phyloP scores from a whole-genome alignment of 1,284 basidiomycete species.

The Pholiota adiposa region DNA sequence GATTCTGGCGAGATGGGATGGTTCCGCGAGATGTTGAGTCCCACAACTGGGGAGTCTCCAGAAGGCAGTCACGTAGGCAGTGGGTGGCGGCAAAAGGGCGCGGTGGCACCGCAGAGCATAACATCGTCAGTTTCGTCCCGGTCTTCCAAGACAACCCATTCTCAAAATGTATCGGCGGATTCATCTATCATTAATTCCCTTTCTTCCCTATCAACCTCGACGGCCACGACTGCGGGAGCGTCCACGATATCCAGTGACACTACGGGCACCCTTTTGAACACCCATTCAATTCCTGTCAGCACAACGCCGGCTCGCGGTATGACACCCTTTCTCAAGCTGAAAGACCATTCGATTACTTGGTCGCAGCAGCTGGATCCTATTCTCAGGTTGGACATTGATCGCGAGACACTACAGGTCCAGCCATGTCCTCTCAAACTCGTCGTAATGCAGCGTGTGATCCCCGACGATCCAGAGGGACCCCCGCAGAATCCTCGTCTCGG shows the following conservation, averaged over 20 bases:
- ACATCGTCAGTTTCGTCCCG: slow-evolving; percentile 20
- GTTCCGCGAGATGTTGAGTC: slow-evolving; percentile 8
- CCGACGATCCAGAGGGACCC: slow-evolving; percentile 39
- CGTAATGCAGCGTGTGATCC: slow-evolving; percentile 65
- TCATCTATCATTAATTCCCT: slow-evolving; percentile 20
- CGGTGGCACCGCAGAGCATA: background rate
- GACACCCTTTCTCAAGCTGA: slow-evolving; percentile 58
- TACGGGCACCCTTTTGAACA: slow-evolving; percentile 6
- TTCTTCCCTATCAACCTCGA: background rate
- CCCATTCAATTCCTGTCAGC: slow-evolving; percentile 18
- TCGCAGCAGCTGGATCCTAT: slow-evolving; percentile 57
- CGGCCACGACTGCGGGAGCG: slow-evolving; percentile 18
- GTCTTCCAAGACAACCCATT: background rate
- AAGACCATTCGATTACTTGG: slow-evolving; percentile 66
- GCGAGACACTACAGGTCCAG: slow-evolving; percentile 51
- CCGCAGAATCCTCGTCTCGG: slow-evolving; percentile 63
- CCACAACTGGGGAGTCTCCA: background rate
- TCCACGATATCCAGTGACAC: slow-evolving; percentile 14
- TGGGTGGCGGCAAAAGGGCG: background rate
- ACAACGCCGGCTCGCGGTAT: slow-evolving; percentile 53
- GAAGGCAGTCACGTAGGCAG: slow-evolving; percentile 17
- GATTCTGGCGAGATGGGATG: slow-evolving; percentile 23
- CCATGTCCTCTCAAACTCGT: slow-evolving; percentile 67
- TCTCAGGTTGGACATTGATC: slow-evolving; percentile 66
- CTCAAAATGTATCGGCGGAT: slow-evolving; percentile 14